These are phyloP conservation scores for Zygotorulaspora mrakii DNA, from an alignment of 1,139 yeast genomes.

Conservation along the genomic window DNA sequence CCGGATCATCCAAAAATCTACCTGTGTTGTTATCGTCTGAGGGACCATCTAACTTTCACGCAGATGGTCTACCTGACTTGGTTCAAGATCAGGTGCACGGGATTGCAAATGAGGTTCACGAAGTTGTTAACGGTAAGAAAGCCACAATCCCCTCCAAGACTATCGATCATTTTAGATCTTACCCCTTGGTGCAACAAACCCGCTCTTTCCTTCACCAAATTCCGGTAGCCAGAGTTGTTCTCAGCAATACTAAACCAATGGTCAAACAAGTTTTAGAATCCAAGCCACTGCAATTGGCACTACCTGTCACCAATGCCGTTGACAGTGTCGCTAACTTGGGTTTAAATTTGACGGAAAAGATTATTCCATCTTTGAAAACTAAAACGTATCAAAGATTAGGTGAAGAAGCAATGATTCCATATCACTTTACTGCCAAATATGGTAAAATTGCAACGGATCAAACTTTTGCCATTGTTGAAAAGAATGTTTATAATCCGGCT, in stretches of 20 bases:
- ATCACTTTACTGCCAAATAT: conserved; percentile 26
- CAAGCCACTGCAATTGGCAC: conserved; percentile 34
- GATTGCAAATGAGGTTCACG: conserved; percentile 12
- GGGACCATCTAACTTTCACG: conserved; percentile 10
- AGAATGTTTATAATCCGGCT: conserved; percentile 45
- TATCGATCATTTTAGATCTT: conserved; percentile 38
- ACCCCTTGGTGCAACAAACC: conserved; percentile 45
- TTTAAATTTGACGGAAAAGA: conserved; percentile 35
- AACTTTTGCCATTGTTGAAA: conserved; percentile 26
- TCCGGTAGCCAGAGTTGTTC: conserved; percentile 40
- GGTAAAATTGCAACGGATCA: conserved; percentile 33
- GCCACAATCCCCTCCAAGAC: conserved; percentile 30
- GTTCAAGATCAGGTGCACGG: conserved; percentile 13
- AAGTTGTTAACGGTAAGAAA: conserved; percentile 7
- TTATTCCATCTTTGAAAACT: conserved; percentile 37
- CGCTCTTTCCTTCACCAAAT: conserved; percentile 37
- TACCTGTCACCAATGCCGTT: conserved; percentile 38
- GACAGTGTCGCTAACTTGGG: conserved; percentile 37
- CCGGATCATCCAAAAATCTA: conserved; percentile 12
- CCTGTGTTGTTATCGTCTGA: conserved; percentile 16
- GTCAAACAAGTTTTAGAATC: conserved; percentile 36
- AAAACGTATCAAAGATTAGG: conserved; percentile 35
- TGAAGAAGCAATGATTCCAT: conserved; percentile 34
- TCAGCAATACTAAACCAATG: conserved; percentile 46
- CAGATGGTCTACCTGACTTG: conserved; percentile 12